Base-by-base conservation (phyloP, 306 rosid genomes). In the Vicia faba region DNA sequence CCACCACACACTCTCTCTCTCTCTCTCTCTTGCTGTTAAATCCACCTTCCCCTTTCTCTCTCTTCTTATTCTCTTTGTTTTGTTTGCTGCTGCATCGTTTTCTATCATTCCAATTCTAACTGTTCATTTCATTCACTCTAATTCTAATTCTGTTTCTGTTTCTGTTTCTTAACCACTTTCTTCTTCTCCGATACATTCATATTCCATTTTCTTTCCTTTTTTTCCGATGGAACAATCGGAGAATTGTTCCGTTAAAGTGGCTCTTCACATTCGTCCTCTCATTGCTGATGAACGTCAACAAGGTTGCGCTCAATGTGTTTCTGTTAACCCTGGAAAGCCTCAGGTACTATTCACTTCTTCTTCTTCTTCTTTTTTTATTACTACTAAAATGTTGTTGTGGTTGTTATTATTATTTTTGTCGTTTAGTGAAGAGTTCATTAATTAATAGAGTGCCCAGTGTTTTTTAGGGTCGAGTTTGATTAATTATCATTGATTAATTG, bases 231-330 rank as follows among this genome's bases (percentile, higher is more conserved):
- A 89, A 61, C 33, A 84, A 6, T 68, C 86, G 41, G 90, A 89
- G 67, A 86, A 83, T 77, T 89, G 96, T 35, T 69, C 74, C 12
- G 96, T 89, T 2, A 89, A 89, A 82, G 96, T 89, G 60, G 92
- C 92, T 53, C 82, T 89, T 75, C 96, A 89, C 64, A 76, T 86
- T 77, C 90, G 96, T 7, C 96, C 96, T 0, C 96, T 89, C 75
- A 84, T 89, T 66, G 75, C 83, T 9, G 91, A 89, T 64, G 96
- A 89, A 69, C 83, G 85, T 56, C 83, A 71, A 41, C 92, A 86
- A 64, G 92, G 91, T 40, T 86, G 92, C 75, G 73, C 68, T 64
- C 84, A 89, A 72, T 89, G 96, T 19, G 92, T 89, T 66, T 41
- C 79, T 46, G 86, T 89, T 40, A 65, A 80, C 5, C 75, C 72